These are phyloP conservation scores for Chalciporus piperatus DNA, from an alignment of 768 basidiomycete species.

Conservation along the genomic window DNA sequence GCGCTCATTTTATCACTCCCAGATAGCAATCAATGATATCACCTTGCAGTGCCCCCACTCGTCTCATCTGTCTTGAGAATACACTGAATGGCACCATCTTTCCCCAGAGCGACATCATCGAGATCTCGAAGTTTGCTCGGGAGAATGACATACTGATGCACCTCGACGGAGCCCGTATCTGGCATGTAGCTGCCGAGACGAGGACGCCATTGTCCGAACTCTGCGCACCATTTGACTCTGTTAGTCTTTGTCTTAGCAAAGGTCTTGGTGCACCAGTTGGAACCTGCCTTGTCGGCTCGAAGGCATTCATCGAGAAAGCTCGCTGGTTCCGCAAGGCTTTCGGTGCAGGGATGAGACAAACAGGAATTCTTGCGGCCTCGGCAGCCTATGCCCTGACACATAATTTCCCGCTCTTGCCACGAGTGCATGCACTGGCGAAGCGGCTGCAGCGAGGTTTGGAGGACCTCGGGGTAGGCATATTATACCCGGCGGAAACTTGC, in stretches of 20 bases:
- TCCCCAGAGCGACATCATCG: slow-evolving; percentile 83
- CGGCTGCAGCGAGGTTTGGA: slow-evolving; percentile 68
- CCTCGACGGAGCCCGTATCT: slow-evolving; percentile 91
- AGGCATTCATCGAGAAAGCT: slow-evolving; percentile 72
- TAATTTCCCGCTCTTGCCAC: slow-evolving; percentile 73
- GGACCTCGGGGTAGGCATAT: slow-evolving; percentile 70
- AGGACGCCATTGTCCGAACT: slow-evolving; percentile 67
- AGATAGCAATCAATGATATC: slow-evolving; percentile 1
- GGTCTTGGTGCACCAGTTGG: slow-evolving; percentile 89
- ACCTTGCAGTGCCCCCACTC: slow-evolving; percentile 68
- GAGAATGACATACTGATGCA: slow-evolving; percentile 78
- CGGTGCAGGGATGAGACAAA: slow-evolving; percentile 95
- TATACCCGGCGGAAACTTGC: slow-evolving; percentile 79
- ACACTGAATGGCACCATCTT: slow-evolving; percentile 90
- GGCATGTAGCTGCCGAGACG: slow-evolving; percentile 89
- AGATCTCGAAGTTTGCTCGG: slow-evolving; percentile 75
- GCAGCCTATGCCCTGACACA: slow-evolving; percentile 84
- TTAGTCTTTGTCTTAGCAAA: slow-evolving; percentile 94
- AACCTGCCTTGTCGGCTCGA: slow-evolving; percentile 80
- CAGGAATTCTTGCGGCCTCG: slow-evolving; percentile 76
- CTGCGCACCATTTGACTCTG: slow-evolving; percentile 86
- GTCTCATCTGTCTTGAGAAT: slow-evolving; percentile 88
- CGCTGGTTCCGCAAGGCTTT: slow-evolving; percentile 92
- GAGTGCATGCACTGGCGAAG: slow-evolving; percentile 73
- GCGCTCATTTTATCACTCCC: slow-evolving; percentile 16